These are phyloP conservation scores for Globisporangium paddicum DNA, from an alignment of 352 stramenopile species.

Conservation along the genomic window DNA sequence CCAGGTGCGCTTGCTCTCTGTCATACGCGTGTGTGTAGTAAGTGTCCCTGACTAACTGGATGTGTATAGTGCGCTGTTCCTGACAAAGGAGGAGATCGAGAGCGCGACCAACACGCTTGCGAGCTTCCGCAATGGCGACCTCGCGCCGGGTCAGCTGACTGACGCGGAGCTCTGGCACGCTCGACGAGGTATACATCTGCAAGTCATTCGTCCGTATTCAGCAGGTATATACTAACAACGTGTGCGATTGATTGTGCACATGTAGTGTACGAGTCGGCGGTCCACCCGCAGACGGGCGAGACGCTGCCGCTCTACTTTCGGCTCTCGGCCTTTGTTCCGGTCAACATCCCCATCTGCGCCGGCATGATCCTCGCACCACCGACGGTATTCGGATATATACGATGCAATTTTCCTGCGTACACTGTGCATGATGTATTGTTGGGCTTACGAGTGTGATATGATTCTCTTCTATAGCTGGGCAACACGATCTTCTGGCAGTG, in stretches of 20 bases:
- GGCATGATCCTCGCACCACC: slow-evolving; percentile 80
- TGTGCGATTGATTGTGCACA: not conserved
- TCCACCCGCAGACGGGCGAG: slow-evolving; percentile 83
- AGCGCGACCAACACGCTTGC: slow-evolving; percentile 47
- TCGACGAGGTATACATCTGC: slow-evolving; percentile 33
- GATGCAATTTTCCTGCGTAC: not conserved
- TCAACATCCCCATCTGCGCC: slow-evolving; percentile 85
- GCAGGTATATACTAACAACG: not conserved
- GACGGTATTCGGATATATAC: slow-evolving; percentile 33
- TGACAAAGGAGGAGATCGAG: slow-evolving; percentile 64
- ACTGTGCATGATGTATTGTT: not conserved
- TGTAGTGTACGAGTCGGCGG: slow-evolving; percentile 68
- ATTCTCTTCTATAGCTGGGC: slow-evolving; percentile 26
- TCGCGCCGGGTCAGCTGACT: slow-evolving; percentile 35
- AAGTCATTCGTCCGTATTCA: too few species aligned
- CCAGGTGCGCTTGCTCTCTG: slow-evolving; percentile 26
- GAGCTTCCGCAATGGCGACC: slow-evolving; percentile 44
- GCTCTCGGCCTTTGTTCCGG: slow-evolving; percentile 79
- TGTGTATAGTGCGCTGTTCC: slow-evolving; percentile 47
- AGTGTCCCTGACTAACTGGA: not conserved
- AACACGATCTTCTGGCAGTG: slow-evolving; percentile 89
- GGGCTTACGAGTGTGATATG: not conserved
- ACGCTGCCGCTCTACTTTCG: slow-evolving; percentile 60
- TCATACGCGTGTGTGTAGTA: not conserved
- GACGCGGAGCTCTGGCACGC: slow-evolving; percentile 79